Evolutionary conservation across 768 basidiomycete genomes (phyloP).

Genomic region (Hygrocybe coccinea): DNA sequence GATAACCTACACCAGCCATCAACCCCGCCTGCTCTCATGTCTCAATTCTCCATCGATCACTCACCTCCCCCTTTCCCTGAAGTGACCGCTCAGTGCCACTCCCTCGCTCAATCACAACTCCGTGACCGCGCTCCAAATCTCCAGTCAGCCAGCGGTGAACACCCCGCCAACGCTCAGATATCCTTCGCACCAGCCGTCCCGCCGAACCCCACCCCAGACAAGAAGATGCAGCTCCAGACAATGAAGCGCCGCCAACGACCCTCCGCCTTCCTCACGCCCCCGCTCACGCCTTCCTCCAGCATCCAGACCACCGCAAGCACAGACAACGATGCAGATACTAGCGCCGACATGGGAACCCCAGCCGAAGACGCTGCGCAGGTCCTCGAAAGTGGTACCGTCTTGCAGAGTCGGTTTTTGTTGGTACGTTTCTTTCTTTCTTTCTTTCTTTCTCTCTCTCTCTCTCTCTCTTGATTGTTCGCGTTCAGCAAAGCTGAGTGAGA

Average conservation of each 20-base stretch:
- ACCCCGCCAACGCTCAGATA: too few relatives aligned
- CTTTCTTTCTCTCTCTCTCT: conserved; percentile 13
- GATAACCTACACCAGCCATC: conserved; percentile 10
- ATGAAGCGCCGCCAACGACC: background rate
- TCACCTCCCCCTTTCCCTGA: too few relatives aligned
- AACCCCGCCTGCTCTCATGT: background rate
- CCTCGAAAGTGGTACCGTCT: background rate
- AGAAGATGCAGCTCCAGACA: background rate
- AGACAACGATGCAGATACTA: conserved; percentile 6
- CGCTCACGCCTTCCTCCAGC: conserved; percentile 48
- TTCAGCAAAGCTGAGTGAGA: too few relatives aligned
- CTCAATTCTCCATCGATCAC: too few relatives aligned
- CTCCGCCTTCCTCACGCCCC: conserved; percentile 38
- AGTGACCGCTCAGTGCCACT: background rate
- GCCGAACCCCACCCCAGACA: background rate
- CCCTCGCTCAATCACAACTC: too few relatives aligned
- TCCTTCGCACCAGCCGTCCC: too few relatives aligned
- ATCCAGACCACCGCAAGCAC: conserved; percentile 16
- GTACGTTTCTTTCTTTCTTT: conserved; percentile 10
- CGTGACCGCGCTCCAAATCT: too few relatives aligned
- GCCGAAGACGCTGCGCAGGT: too few relatives aligned
- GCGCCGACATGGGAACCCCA: conserved; percentile 3
- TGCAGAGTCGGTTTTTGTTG: conserved; percentile 14
- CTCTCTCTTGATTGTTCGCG: too few relatives aligned
- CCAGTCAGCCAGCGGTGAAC: too few relatives aligned